Conservation (phyloP, 306 rosid genomes). For the Sicyos edulis region DNA sequence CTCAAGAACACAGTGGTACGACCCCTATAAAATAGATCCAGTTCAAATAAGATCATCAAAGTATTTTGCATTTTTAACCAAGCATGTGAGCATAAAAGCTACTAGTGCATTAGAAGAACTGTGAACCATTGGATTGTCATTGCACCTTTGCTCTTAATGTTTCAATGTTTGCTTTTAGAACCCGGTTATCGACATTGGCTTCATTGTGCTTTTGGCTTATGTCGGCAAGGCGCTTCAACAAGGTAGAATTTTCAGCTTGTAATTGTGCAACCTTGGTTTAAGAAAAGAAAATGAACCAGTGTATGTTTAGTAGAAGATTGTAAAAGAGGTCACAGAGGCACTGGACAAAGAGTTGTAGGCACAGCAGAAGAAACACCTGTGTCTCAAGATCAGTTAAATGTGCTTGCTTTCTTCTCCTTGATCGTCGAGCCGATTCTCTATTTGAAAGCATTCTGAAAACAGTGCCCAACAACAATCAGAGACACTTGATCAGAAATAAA, state of each 20-base stretch:
- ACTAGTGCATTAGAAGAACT: neutral
- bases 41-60: too few relatives aligned
- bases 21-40: too few relatives aligned
- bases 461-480: neutral
- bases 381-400: constrained; percentile 91
- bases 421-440: constrained; percentile 96
- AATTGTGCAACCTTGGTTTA: constrained; percentile 61
- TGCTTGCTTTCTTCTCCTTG: constrained; percentile 95
- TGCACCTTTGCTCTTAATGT: constrained; percentile 89
- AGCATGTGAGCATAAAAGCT: neutral
- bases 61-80: neutral
- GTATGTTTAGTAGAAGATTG: neutral
- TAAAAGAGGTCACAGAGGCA: constrained; percentile 15
- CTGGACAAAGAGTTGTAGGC: neutral
- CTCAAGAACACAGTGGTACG: too few relatives aligned
- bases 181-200: constrained; percentile 82
- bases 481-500: neutral
- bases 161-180: constrained; percentile 78
- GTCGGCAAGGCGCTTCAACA: constrained; percentile 66
- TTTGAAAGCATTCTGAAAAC: constrained; percentile 86
- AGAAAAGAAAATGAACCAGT: constrained; percentile 8
- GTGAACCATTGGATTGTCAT: neutral
- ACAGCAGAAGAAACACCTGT: constrained; percentile 36
- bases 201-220: constrained; percentile 51
- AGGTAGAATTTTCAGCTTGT: constrained; percentile 72